phyloP scores from a whole-genome alignment of 768 basidiomycete species.

The Udeniomyces megalosporus region DNA sequence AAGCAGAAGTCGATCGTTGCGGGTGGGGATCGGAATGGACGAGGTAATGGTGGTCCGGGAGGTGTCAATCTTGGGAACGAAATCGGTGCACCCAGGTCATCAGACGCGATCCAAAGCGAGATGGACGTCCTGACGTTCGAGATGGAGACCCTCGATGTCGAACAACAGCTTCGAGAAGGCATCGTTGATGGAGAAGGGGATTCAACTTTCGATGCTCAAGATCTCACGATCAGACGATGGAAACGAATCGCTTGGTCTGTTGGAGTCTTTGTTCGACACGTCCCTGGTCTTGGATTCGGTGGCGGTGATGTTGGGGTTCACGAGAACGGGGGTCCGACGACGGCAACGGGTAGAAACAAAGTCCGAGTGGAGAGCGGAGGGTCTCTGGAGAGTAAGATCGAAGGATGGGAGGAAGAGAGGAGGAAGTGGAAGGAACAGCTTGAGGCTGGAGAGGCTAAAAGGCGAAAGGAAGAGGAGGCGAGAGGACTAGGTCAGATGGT shows the following conservation, averaged over 20 bases:
- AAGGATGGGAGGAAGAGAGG: slow-evolving; percentile 47
- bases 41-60: neutral
- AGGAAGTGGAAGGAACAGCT: neutral
- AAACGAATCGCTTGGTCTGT: slow-evolving; percentile 54
- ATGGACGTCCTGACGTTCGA: slow-evolving; percentile 58
- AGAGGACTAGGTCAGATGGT: slow-evolving; percentile 9
- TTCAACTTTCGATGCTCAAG: slow-evolving; percentile 34
- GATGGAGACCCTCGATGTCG: slow-evolving; percentile 31
- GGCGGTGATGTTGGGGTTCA: too few relatives aligned
- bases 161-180: slow-evolving; percentile 41
- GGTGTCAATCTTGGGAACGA: neutral
- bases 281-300: slow-evolving; percentile 54
- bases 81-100: slow-evolving; percentile 24
- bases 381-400: slow-evolving; percentile 34
- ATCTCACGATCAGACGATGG: slow-evolving; percentile 47
- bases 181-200: slow-evolving; percentile 64
- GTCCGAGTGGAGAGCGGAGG: slow-evolving; percentile 47
- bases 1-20: slow-evolving; percentile 36
- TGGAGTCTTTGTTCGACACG: slow-evolving; percentile 47
- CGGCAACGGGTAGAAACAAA: too few relatives aligned
- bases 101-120: slow-evolving; percentile 36
- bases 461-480: slow-evolving; percentile 33
- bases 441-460: neutral
- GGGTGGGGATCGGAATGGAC: neutral
- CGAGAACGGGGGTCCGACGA: slow-evolving; percentile 36